A percentile compares a stretch with the other conserved stretches of the same genome.
phyloP scores from a whole-genome alignment of 164 flowering plant genomes.

The Piper betle region DNA sequence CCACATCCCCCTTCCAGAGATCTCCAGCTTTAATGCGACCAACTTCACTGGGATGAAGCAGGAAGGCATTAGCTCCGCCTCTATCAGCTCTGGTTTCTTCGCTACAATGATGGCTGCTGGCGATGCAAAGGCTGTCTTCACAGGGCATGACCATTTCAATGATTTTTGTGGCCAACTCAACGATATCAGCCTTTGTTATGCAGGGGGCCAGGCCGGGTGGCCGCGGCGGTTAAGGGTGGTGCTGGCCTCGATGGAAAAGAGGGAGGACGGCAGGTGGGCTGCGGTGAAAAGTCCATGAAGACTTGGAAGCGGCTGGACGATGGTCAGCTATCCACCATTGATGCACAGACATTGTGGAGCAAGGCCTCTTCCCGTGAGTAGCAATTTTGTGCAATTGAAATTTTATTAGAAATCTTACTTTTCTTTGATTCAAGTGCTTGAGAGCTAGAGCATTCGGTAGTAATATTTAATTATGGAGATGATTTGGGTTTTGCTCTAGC shows the following conservation, averaged over 20 bases:
- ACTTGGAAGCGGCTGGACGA: constrained; percentile 96
- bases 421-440: too few species aligned
- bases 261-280: constrained; percentile 57
- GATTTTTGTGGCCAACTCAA: constrained; percentile 83
- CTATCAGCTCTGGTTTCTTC: constrained; percentile 89
- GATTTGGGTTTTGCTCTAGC: too few species aligned
- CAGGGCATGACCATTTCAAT: constrained; percentile 84
- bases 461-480: too few species aligned
- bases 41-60: constrained; percentile 71
- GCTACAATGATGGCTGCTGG: constrained; percentile 68
- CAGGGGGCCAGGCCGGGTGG: constrained; percentile 96
- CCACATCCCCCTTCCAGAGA: constrained; percentile 93
- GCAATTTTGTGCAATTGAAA: too few species aligned
- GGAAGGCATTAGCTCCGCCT: constrained; percentile 77
- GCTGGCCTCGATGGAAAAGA: constrained; percentile 48
- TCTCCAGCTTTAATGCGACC: constrained; percentile 44
- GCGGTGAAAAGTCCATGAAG: constrained; percentile 70
- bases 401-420: too few species aligned
- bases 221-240: constrained; percentile 77
- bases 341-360: constrained; percentile 66
- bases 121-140: constrained; percentile 82
- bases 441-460: too few species aligned
- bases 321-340: constrained; percentile 41
- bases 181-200: constrained; percentile 69
- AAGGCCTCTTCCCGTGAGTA: constrained; percentile 36